Percentiles rank a stretch among this genome's conserved stretches.
Evolutionary conservation across 495 filamentous ascomycete species (phyloP).

Genomic region (Aspergillus baeticus): DNA sequence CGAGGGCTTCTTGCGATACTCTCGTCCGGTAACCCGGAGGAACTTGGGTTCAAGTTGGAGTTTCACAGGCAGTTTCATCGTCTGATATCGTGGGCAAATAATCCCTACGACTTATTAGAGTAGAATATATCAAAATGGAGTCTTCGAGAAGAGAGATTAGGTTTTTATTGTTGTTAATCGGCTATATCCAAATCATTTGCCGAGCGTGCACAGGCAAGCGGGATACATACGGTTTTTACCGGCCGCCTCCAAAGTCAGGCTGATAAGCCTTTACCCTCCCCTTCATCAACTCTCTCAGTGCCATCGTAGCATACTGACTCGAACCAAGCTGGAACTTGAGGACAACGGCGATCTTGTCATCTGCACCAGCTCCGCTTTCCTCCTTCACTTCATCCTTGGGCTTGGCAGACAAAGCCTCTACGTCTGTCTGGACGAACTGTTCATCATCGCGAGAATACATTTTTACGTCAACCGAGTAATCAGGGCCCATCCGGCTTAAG

Average conservation of each 20-base stretch:
- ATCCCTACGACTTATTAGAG: no score
- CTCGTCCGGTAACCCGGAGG: conserved; percentile 27
- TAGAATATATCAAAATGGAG: no score
- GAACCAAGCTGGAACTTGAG: conserved; percentile 80
- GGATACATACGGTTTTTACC: conserved; percentile 22
- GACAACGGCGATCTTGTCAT: conserved; percentile 72
- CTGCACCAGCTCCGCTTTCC: conserved; percentile 6
- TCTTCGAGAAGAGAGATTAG: no score
- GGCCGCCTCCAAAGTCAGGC: conserved; percentile 57
- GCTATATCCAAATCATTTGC: no score
- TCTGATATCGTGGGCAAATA: no score
- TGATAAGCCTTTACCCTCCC: conserved; percentile 62
- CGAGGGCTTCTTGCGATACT: conserved; percentile 31
- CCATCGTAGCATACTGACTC: conserved; percentile 94
- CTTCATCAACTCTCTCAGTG: conserved; percentile 81
- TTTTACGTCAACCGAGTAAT: conserved; percentile 65
- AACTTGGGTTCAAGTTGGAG: conserved; percentile 31
- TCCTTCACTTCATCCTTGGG: background rate
- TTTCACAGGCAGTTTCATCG: no score
- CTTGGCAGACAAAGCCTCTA: conserved; percentile 51
- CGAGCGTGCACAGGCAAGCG: no score
- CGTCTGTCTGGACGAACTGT: conserved; percentile 84
- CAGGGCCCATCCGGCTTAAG: conserved; percentile 59
- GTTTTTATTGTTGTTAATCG: no score
- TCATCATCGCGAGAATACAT: conserved; percentile 68